Conservation (phyloP, 2,329 filamentous ascomycete genomes). For the Aspergillus floridensis region DNA sequence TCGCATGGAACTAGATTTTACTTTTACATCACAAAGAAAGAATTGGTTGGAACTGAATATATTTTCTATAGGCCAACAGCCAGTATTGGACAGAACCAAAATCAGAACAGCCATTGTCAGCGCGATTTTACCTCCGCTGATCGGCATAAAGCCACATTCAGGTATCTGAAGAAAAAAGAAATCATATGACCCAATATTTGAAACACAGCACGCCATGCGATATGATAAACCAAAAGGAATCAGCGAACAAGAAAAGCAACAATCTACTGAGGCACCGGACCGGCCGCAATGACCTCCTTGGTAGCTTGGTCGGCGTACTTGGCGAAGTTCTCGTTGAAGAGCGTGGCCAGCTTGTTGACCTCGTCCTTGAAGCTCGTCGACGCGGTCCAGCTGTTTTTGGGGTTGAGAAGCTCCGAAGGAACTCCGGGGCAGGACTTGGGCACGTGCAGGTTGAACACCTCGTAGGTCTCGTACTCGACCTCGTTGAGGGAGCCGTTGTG, state of each 20-base stretch:
- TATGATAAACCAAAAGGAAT: conserved; percentile 10
- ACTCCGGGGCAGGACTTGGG: conserved; percentile 88
- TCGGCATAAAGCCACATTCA: conserved; percentile 5
- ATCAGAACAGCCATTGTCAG: conserved; percentile 2
- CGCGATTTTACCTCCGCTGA: conserved; percentile 11
- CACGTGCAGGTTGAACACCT: conserved; percentile 94
- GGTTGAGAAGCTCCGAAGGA: conserved; percentile 89
- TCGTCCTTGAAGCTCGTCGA: conserved; percentile 79
- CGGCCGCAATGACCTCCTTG: conserved; percentile 66
- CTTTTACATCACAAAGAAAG: neutral
- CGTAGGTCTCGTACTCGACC: conserved; percentile 90
- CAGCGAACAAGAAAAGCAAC: conserved; percentile 15
- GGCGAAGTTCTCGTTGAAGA: conserved; percentile 97
- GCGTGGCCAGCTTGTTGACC: conserved; percentile 81
- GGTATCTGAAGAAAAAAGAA: conserved; percentile 5
- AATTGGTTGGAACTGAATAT: neutral
- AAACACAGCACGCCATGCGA: conserved; percentile 21
- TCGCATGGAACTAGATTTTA: too few relatives aligned
- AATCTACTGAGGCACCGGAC: conserved; percentile 33
- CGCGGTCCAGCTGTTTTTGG: conserved; percentile 85
- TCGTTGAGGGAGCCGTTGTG: conserved; percentile 95
- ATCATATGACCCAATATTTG: conserved; percentile 14
- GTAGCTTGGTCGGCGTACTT: conserved; percentile 88
- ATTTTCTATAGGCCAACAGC: neutral
- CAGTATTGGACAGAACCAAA: neutral